Evolutionary conservation across 176 grass and related monocot genomes (phyloP), one percentile per base, ranked within the genome.

Genomic region (Alloteropsis semialata): DNA sequence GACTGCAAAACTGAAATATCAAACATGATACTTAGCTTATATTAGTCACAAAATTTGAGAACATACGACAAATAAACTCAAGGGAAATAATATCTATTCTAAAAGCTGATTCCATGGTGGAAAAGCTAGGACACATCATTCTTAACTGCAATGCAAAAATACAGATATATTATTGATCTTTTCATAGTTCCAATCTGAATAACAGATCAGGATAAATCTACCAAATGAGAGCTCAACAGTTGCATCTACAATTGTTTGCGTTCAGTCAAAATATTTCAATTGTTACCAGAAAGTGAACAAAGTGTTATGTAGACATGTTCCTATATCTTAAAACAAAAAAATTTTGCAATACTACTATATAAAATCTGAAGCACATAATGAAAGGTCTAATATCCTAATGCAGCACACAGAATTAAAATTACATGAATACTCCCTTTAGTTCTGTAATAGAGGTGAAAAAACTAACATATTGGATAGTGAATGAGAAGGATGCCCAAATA

Each of bases 1-100:
- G 53, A 97, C 90, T 41, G 92, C 92, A 56, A 97, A 94, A 24
- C 95, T 97, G 90, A 34, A 66, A 85, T 69, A 81, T 68, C 37
- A 72, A 78, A 81, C 56, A 89, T 77, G 22, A 88, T 51, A 81
- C 61, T 87, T 67, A 81, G 64, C n/a, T n/a, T n/a, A n/a, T 46
- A 84, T 79, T 2, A 45, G n/a, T 16, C 34, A 71, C 1, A 22
- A 17, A 10, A 76, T 37, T 71, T 63, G 24, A 63, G 19, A 76
- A 61, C 43, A 8, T 12, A 33, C 62, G 11, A 71, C 3, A 24
- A n/a, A 69, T 75, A 17, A 5, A 77, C 29, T 82, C 14, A 60
- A 18, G 21, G 51, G 16, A 63, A 77, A 69, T 11, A 6, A 61
- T 28, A 61, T 6, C 13, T 70, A 7, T 30, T 71, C 17, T 69